phyloP scores from a whole-genome alignment of 2,329 filamentous ascomycete species.

The Lachnum nothofagi region DNA sequence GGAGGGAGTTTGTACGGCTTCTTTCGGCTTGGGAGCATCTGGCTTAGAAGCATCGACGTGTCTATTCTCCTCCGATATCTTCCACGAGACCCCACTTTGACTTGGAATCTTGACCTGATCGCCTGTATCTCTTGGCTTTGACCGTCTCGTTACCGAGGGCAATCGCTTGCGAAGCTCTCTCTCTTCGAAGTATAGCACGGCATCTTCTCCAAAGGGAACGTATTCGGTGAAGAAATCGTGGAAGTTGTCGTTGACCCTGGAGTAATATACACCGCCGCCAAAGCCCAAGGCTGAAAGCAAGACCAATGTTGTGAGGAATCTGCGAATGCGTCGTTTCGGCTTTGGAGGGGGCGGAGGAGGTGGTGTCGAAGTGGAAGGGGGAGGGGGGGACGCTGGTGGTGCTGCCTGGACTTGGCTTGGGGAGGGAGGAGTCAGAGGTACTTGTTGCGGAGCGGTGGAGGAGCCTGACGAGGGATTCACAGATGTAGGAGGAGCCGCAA shows the following conservation, averaged over 20 bases:
- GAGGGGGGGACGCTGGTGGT: slow-evolving; percentile 29
- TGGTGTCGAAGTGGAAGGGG: slow-evolving; percentile 34
- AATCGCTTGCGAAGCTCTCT: slow-evolving; percentile 87
- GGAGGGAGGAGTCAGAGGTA: slow-evolving; percentile 43
- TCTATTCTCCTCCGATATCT: slow-evolving; percentile 59
- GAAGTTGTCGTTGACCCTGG: slow-evolving; percentile 92
- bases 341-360: slow-evolving; percentile 39
- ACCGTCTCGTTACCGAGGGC: slow-evolving; percentile 42
- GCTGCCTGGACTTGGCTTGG: slow-evolving; percentile 35
- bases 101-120: slow-evolving; percentile 76
- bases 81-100: slow-evolving; percentile 80
- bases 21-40: slow-evolving; percentile 21
- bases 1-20: slow-evolving; percentile 28
- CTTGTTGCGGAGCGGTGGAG: slow-evolving; percentile 44
- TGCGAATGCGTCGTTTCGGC: slow-evolving; percentile 63
- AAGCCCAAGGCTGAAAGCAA: slow-evolving; percentile 75
- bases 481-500: slow-evolving; percentile 3
- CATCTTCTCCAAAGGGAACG: slow-evolving; percentile 88
- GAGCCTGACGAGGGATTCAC: slow-evolving; percentile 34
- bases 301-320: slow-evolving; percentile 69
- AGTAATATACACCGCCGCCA: slow-evolving; percentile 84
- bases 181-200: slow-evolving; percentile 92
- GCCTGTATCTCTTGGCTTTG: slow-evolving; percentile 48
- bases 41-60: slow-evolving; percentile 53
- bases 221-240: slow-evolving; percentile 99